These are phyloP conservation scores for rapeseed (Brassica napus) DNA, from an alignment of 345 rosid species.

Conservation along the genomic window DNA sequence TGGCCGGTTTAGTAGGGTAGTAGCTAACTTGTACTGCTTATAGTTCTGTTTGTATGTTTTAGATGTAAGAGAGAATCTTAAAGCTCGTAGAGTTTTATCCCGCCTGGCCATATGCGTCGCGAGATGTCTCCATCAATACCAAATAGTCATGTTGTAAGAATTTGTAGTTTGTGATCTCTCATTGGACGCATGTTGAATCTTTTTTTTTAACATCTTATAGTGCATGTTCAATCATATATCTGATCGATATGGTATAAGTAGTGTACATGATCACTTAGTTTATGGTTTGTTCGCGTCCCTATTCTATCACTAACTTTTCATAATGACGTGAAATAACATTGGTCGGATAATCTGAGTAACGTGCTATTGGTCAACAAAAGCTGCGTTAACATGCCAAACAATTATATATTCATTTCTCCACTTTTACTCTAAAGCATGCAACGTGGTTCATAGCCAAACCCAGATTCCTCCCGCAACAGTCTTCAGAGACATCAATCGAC, in stretches of 20 bases:
- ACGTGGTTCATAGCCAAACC: not conserved
- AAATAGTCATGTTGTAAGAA: not conserved
- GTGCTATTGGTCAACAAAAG: not conserved
- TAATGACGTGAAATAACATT: not conserved
- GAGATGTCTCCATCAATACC: not conserved
- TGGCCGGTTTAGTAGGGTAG: constrained; percentile 18
- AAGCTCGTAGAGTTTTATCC: constrained; percentile 12
- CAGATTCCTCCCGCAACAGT: too few species aligned
- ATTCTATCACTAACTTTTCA: not conserved
- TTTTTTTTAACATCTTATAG: not conserved
- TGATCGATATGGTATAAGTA: not conserved
- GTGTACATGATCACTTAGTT: not conserved
- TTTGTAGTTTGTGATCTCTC: not conserved
- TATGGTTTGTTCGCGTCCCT: not conserved
- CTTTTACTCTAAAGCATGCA: not conserved
- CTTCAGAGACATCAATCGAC: too few species aligned
- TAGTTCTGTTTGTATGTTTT: constrained; percentile 14
- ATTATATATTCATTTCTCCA: not conserved
- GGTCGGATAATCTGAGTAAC: not conserved
- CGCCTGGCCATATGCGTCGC: not conserved
- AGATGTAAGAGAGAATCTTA: constrained; percentile 1
- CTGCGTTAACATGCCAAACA: not conserved
- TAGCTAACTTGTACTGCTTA: constrained; percentile 3
- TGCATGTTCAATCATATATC: not conserved
- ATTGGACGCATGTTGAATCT: not conserved